Base-by-base conservation (phyloP, 2,329 filamentous ascomycete species). In the Aspergillus bombycis region DNA sequence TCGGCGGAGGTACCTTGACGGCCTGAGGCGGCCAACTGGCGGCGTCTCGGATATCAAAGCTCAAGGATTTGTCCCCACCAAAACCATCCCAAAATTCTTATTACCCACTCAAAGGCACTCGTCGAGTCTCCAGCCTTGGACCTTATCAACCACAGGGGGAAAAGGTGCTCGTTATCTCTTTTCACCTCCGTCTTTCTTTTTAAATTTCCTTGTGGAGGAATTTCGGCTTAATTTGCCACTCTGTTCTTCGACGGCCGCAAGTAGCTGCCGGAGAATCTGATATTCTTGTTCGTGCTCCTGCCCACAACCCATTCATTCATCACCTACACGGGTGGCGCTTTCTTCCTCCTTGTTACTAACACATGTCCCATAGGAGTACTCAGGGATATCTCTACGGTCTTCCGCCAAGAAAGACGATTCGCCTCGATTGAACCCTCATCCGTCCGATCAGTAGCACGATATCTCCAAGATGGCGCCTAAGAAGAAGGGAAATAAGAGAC, bases 401-500 rank as follows among this genome's bases (percentile, higher is more conserved):
- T 11, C 32, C 3, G n/a, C 38, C 3, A 16, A 32, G 38, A 60
- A 48, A 36, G 32, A 59, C 30, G 16, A 26, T 32, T 23, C 14
- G 21, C 56, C 21, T 11, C 21, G 11, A 32, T 38, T 28, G 11
- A 48, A 46, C 6, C 21, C 28, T 16, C 23, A 45, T 55, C 26
- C 34, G 11, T 36, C 52, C 59, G 26, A 32, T 41, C 46, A 9
- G 38, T 45, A 50, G 26, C 30, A 64, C 50, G 58, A 60, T 8
- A 14, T 28, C 10, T 19, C 60, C 59, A 77, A 79, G 65, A 98
- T 97, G 94, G 83, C 94, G 75, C 94, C 94, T 67, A 97, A 97
- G 84, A 96, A 95, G 86, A 97, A 97, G 87, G 91, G 90, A 78
- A 91, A 89, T 81, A 96, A 94, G 85, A 89, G 88, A 78, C 88